Percentiles rank a stretch among this genome's conserved stretches.
Evolutionary conservation across 1,284 basidiomycete genomes (phyloP).

Genomic region (Bjerkandera adusta): DNA sequence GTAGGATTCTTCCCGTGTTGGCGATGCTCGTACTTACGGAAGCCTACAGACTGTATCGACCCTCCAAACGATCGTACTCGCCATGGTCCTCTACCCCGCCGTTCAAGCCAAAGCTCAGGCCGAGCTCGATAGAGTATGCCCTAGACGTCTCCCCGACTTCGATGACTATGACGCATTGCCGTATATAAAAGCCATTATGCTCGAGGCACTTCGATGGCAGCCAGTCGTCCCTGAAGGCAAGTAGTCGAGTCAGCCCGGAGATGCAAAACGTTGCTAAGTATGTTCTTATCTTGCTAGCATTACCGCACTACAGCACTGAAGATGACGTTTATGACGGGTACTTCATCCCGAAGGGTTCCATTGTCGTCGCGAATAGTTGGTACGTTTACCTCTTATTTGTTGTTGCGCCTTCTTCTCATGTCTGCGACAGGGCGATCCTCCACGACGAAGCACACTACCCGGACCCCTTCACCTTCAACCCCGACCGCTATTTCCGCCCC

Average conservation of each 20-base stretch:
- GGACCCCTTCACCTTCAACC: slow-evolving; percentile 21
- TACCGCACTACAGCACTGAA: slow-evolving; percentile 20
- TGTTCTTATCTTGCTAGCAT: slow-evolving; percentile 9
- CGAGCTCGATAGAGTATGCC: slow-evolving; percentile 33
- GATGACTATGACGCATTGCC: slow-evolving; percentile 29
- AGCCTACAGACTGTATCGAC: slow-evolving; percentile 19
- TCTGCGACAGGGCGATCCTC: slow-evolving; percentile 18
- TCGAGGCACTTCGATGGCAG: slow-evolving; percentile 34
- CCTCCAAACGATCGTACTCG: slow-evolving; percentile 22
- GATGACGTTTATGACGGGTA: slow-evolving; percentile 25
- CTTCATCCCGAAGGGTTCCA: slow-evolving; percentile 22
- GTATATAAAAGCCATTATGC: slow-evolving; percentile 31
- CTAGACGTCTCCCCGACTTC: slow-evolving; percentile 29
- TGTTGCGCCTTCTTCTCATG: too few species aligned
- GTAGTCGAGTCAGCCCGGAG: slow-evolving; percentile 2
- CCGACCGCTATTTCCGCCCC: slow-evolving; percentile 21
- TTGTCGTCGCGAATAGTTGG: slow-evolving; percentile 33
- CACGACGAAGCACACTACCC: slow-evolving; percentile 21
- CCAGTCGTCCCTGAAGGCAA: slow-evolving; percentile 26
- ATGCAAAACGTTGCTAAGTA: neutral
- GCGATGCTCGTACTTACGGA: neutral
- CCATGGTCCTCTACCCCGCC: slow-evolving; percentile 32
- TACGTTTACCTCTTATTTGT: slow-evolving; percentile 21
- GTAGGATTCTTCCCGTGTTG: slow-evolving; percentile 1
- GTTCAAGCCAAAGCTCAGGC: slow-evolving; percentile 28